Conservation (phyloP, 805 yeast species). For the Cyberlindnera veronae region DNA sequence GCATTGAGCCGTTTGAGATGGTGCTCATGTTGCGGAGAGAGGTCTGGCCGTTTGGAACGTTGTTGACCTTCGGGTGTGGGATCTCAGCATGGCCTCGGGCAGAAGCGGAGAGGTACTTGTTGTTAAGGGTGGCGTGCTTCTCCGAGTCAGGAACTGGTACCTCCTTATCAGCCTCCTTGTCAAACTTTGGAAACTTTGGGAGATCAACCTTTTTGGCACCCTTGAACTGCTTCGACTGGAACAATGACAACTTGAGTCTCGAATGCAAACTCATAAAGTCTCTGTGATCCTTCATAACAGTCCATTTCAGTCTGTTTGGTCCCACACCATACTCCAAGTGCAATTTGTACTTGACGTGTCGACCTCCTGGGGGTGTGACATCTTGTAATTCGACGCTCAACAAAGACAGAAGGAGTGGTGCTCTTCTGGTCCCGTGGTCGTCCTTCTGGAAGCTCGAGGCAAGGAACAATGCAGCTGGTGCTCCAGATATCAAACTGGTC, state of each 20-base stretch:
- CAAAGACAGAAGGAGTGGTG: slow-evolving; percentile 76
- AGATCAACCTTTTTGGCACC: slow-evolving; percentile 29
- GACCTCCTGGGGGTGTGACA: slow-evolving; percentile 32
- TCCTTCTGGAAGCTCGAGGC: slow-evolving; percentile 75
- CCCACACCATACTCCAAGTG: slow-evolving; percentile 91
- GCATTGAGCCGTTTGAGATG: slow-evolving; percentile 2
- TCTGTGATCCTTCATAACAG: slow-evolving; percentile 63
- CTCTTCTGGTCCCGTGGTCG: slow-evolving; percentile 71
- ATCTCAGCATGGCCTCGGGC: not conserved
- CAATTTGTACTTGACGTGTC: slow-evolving; percentile 49
- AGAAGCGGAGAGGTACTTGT: slow-evolving; percentile 21
- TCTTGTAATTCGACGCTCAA: slow-evolving; percentile 62
- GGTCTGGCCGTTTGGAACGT: not conserved
- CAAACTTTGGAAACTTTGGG: slow-evolving; percentile 36
- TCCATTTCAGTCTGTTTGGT: slow-evolving; percentile 73
- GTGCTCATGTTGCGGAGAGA: slow-evolving; percentile 1
- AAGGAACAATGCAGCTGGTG: slow-evolving; percentile 70
- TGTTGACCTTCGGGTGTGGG: not conserved
- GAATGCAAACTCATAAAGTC: slow-evolving; percentile 74
- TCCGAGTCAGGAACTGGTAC: not conserved
- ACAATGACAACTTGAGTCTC: slow-evolving; percentile 51
- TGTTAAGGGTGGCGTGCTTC: slow-evolving; percentile 21
- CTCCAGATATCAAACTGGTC: slow-evolving; percentile 56
- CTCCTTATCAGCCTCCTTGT: slow-evolving; percentile 2
- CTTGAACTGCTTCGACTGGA: slow-evolving; percentile 32